phyloP scores from a whole-genome alignment of 176 grass and related monocot genomes.

The Phoenix roebelenii region DNA sequence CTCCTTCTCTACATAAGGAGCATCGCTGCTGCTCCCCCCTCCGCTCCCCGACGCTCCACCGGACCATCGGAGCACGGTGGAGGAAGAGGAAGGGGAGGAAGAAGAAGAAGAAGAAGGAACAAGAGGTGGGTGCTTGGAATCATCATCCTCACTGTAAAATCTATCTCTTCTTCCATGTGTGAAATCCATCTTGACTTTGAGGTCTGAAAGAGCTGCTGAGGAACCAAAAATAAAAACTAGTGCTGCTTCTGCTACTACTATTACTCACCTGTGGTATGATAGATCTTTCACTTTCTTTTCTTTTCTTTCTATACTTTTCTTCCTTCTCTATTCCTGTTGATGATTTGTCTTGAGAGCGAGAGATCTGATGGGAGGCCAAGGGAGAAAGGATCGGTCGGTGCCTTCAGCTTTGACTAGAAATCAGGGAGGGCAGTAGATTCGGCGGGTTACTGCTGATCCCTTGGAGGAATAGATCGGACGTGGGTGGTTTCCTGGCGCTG shows the following conservation, averaged over 20 bases:
- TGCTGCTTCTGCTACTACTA: not conserved
- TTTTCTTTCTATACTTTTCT: not conserved
- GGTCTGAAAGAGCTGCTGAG: too few relatives aligned
- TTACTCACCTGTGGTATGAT: not conserved
- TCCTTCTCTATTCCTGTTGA: too few relatives aligned
- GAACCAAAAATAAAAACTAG: too few relatives aligned
- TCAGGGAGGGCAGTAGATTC: not conserved
- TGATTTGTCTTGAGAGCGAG: too few relatives aligned
- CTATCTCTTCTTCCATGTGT: conserved; percentile 1
- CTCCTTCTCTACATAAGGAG: conserved; percentile 47
- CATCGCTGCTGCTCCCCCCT: conserved; percentile 6
- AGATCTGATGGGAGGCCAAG: not conserved
- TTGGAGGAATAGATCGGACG: not conserved
- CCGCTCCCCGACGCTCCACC: conserved; percentile 30
- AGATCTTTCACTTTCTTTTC: not conserved
- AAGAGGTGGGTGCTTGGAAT: conserved; percentile 29
- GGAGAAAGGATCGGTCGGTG: not conserved
- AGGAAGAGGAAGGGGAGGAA: conserved; percentile 7
- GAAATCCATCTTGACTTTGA: conserved; percentile 5
- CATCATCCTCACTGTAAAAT: not conserved
- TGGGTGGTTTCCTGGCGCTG: not conserved
- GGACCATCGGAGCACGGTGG: conserved; percentile 18
- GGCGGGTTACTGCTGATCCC: not conserved
- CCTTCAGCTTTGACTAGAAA: conserved; percentile 6
- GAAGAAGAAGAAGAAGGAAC: conserved; percentile 32